Conservation (phyloP, 2,329 filamentous ascomycete species). For the Onygenales sp. region DNA sequence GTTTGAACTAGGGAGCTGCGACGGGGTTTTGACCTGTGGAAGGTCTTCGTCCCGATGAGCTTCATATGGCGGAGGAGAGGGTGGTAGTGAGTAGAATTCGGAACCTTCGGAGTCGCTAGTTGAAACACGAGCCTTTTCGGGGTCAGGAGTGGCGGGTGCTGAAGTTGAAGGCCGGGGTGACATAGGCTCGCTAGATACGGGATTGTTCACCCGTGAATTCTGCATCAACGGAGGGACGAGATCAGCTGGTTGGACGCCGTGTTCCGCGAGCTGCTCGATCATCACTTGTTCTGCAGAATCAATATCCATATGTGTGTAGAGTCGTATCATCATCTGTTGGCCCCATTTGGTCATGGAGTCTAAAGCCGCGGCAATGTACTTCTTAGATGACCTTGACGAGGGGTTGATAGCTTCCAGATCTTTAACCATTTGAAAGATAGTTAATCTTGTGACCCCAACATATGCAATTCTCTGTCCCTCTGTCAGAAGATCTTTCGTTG, state of each 20-base stretch:
- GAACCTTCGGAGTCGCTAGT: conserved; percentile 24
- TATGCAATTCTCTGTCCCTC: conserved; percentile 95
- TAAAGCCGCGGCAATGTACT: conserved; percentile 56
- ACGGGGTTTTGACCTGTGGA: conserved; percentile 70
- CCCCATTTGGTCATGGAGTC: conserved; percentile 92
- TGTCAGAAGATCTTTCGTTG: conserved; percentile 89
- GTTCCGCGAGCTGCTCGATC: conserved; percentile 93
- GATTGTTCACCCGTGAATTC: conserved; percentile 88
- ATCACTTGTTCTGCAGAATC: conserved; percentile 82
- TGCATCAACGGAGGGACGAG: conserved; percentile 80
- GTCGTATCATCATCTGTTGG: conserved; percentile 92
- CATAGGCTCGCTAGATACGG: conserved; percentile 53
- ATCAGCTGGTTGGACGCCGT: conserved; percentile 78
- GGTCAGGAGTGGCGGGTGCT: conserved; percentile 21
- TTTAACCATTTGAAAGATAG: conserved; percentile 67
- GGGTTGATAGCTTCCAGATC: conserved; percentile 51
- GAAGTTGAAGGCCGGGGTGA: conserved; percentile 30
- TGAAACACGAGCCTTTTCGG: conserved; percentile 12
- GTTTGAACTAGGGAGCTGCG: conserved; percentile 67
- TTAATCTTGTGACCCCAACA: conserved; percentile 76
- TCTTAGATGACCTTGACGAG: conserved; percentile 57
- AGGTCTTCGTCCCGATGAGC: conserved; percentile 60
- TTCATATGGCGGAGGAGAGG: conserved; percentile 47
- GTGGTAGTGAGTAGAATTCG: conserved; percentile 31
- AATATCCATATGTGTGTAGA: conserved; percentile 97